Base-by-base conservation (phyloP, 805 yeast genomes). In the Sugiyamaella qingdaonensis region DNA sequence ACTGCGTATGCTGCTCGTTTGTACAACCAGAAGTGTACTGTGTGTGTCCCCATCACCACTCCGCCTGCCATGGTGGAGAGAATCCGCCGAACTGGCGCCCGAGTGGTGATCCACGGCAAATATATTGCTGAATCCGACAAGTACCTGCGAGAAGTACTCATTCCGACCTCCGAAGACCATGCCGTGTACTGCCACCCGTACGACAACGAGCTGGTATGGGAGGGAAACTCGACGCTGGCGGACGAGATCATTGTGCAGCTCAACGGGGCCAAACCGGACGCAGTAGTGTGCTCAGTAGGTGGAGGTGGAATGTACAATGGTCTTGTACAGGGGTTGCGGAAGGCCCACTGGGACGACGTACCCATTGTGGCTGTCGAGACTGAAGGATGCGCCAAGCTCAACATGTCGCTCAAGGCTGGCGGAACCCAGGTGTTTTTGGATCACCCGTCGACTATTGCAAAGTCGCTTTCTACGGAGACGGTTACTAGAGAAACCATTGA, bases 301-400 rank as follows among this genome's bases (percentile, higher is more conserved):
- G 99, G 99, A 58, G 98, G 97, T 62, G 99, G 99, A 47, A 75
- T 92, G 58, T 79, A 86, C 65, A 81, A 95, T 10, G 99, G 99
- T 65, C 76, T 92, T 41, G 92, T 88, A 47, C 75, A 88, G 2
- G 95, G 94, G 62, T 69, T 92, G 67, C 86, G 86, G 69, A 78
- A 90, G 55, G 68, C 78, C 4, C 66, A 54, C 27, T 19, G 67
- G 73, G 19, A 71, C 57, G 55, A 64, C 68, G 54, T 72, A 57
- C 70, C 78, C 56, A 64, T 77, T 4, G 60, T 77, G 24, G 76
- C 79, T 14, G 74, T 82, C 4, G 88, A 84, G 61, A 81, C 87
- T 0, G 69, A 66, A n/a, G 84, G 83, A 18, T 82, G 84, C 11
- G 83, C 85, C 10, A 80, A 85, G 0, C 75, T 85, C 53, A 68